A percentile compares a stretch with the other conserved stretches of the same genome.
Evolutionary conservation across 139 green algal species (phyloP).

Genomic region (Volvox reticuliferus): DNA sequence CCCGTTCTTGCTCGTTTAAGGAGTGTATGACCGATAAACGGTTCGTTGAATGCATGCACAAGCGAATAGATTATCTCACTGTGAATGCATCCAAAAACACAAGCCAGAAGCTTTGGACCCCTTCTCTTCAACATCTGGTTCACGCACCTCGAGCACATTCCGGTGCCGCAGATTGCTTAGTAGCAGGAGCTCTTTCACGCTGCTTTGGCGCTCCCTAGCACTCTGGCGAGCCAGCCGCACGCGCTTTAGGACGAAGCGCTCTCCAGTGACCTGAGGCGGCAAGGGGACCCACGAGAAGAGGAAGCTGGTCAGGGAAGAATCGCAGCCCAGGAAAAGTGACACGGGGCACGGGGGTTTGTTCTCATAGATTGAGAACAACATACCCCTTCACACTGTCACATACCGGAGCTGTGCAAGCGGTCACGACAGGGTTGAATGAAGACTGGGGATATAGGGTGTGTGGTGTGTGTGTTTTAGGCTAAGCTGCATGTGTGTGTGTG

Average conservation of each 20-base stretch:
- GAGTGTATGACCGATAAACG: neutral
- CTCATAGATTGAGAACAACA: neutral
- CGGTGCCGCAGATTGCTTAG: conserved; percentile 50
- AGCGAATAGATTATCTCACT: too few relatives aligned
- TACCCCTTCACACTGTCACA: too few relatives aligned
- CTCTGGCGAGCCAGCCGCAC: conserved; percentile 52
- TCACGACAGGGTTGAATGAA: too few relatives aligned
- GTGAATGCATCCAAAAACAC: too few relatives aligned
- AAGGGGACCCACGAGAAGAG: neutral
- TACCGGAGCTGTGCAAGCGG: too few relatives aligned
- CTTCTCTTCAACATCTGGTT: neutral
- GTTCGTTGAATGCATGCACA: too few relatives aligned
- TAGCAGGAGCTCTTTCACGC: conserved; percentile 52
- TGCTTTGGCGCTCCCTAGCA: conserved; percentile 44
- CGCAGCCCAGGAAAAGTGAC: neutral
- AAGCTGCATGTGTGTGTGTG: too few relatives aligned
- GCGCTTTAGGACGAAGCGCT: conserved; percentile 55
- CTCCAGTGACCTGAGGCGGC: conserved; percentile 22
- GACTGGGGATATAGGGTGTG: too few relatives aligned
- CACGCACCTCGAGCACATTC: conserved; percentile 48
- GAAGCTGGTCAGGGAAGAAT: neutral
- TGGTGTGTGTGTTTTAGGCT: too few relatives aligned
- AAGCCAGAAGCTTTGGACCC: too few relatives aligned
- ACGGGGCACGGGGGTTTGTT: neutral
- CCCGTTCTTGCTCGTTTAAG: neutral